These are phyloP conservation scores for Suillus paluster DNA, from an alignment of 768 basidiomycete species.

Conservation along the genomic window DNA sequence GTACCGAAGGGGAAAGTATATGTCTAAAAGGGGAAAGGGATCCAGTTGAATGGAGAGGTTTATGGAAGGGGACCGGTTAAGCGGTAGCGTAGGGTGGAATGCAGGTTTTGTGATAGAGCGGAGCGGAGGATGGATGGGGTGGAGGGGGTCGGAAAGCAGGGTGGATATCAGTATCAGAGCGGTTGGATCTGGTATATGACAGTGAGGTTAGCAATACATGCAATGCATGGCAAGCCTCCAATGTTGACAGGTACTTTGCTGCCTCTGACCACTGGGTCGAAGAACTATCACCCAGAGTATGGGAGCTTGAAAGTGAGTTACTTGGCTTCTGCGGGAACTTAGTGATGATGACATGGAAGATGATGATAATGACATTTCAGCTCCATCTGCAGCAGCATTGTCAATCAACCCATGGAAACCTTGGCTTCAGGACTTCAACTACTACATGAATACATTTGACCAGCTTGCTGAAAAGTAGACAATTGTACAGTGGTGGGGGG, in stretches of 20 bases:
- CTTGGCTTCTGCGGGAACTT: constrained; percentile 34
- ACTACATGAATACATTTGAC: constrained; percentile 22
- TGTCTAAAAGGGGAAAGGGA: too few species aligned
- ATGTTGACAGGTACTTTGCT: constrained; percentile 40
- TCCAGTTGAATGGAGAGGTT: too few species aligned
- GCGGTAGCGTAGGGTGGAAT: too few species aligned
- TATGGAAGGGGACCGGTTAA: too few species aligned
- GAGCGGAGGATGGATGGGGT: too few species aligned
- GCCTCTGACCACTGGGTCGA: constrained; percentile 45
- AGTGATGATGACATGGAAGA: constrained; percentile 16
- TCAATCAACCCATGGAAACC: constrained; percentile 2
- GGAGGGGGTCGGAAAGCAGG: too few species aligned
- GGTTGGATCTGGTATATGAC: too few species aligned
- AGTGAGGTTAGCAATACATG: constrained; percentile 37
- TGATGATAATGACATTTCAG: constrained; percentile 7
- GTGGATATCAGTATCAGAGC: too few species aligned
- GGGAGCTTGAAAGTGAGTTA: constrained; percentile 32
- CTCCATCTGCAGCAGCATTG: constrained; percentile 2
- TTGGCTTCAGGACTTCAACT: constrained; percentile 27
- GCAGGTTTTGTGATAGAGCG: too few species aligned
- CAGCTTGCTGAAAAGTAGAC: constrained; percentile 12
- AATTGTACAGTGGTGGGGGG: constrained; percentile 40
- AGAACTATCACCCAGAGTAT: constrained; percentile 22
- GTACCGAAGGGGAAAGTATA: too few species aligned
- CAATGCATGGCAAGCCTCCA: constrained; percentile 44